phyloP scores from a whole-genome alignment of 805 yeast species.

The Zygoascus bituminiphila region DNA sequence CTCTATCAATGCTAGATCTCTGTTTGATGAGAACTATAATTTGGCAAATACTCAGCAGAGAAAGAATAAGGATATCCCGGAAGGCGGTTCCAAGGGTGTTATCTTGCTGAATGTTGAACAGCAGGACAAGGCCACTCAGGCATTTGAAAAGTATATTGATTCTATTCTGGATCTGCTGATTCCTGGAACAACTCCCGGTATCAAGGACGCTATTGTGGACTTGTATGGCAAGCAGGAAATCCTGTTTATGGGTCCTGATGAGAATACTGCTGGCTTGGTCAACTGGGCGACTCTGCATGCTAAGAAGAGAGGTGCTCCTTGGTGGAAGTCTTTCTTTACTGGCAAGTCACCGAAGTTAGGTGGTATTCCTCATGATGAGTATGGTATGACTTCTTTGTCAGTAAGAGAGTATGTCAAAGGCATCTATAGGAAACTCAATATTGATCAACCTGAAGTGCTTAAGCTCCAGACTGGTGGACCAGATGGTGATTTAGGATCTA shows the following conservation, averaged over 20 bases:
- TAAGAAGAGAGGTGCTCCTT: conserved; percentile 80
- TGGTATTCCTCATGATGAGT: conserved; percentile 96
- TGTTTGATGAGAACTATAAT: conserved; percentile 94
- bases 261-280: conserved; percentile 90
- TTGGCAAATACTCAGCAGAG: conserved; percentile 94
- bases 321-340: conserved; percentile 98
- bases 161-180: conserved; percentile 79
- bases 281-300: conserved; percentile 98
- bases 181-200: conserved; percentile 60
- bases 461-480: conserved; percentile 99
- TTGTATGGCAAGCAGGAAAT: conserved; percentile 79
- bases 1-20: conserved; percentile 71
- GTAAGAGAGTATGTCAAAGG: conserved; percentile 88
- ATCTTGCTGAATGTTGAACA: conserved; percentile 64
- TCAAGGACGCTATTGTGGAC: conserved; percentile 78
- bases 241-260: conserved; percentile 97
- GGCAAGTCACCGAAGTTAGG: conserved; percentile 90
- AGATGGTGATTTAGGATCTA: conserved; percentile 95
- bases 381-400: conserved; percentile 95
- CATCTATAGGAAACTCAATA: conserved; percentile 67
- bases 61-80: conserved; percentile 96
- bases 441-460: conserved; percentile 49
- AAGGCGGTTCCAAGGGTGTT: conserved; percentile 98
- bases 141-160: conserved; percentile 90
- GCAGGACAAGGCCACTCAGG: conserved; percentile 70